Evolutionary conservation across 495 filamentous ascomycete species (phyloP), one percentile per base, ranked within the genome.

Genomic region (Aspergillus sparsus): DNA sequence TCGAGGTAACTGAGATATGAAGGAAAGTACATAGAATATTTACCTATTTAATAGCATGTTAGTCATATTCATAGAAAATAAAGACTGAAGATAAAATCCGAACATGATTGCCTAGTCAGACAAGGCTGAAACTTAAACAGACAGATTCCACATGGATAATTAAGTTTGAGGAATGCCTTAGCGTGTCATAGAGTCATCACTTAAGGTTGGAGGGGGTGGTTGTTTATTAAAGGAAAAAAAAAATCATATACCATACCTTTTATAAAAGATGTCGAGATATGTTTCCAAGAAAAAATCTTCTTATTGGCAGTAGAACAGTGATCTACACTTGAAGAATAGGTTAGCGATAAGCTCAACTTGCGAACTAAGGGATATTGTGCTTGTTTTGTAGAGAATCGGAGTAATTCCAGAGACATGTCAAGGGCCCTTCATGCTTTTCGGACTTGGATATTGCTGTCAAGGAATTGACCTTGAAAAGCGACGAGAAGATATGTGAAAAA

Each of bases 91-190:
- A 35, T 53, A 66, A 44, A 69, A 66, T 63, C 21, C 21, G 3
- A 66, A 55, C 49, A 56, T 57, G 49, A 42, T 58, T 47, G 59
- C 55, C 50, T 62, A 64, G 80, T 96, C 92, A 97, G 92, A 96
- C 92, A 96, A 96, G 92, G 92, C 92, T 96, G 92, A 97, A 95
- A 96, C 91, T 89, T 87, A 70, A 72, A 67, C 82, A 72, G 85
- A 90, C 86, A 85, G 82, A 82, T 82, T 95, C 92, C 81, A 93
- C 91, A 95, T 87, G 68, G 71, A 86, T 74, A 84, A 78, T 95
- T 96, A 87, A 83, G 92, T 82, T 89, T 87, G 92, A 97, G 92
- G 92, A 96, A 96, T 96, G 90, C 92, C 90, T 91, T 85, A 88
- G 85, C 85, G 80, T 87, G 87, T 92, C 82, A 79, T 79, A 82